Evolutionary conservation across 1,139 yeast species (phyloP), one percentile per base, ranked within the genome.

Genomic region (Arxiozyma slooffiae): DNA sequence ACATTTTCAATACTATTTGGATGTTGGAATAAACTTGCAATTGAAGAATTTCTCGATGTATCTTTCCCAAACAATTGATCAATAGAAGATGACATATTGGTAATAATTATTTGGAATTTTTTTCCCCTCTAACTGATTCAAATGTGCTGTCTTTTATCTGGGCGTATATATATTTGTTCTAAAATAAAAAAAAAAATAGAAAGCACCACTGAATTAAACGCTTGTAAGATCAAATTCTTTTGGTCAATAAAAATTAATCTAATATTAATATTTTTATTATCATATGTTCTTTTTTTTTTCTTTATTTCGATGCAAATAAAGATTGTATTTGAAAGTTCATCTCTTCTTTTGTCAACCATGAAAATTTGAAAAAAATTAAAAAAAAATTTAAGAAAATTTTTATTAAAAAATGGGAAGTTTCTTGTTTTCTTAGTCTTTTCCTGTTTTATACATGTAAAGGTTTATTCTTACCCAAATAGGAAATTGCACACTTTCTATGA

Each of bases 41-140:
- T 34, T 20, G 21, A 20, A 18, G 38, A 34, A 30, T 42, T 34
- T 30, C 21, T 23, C 14, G 24, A 7, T 8, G 18, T 3, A 20
- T 42, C 34, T 11, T 34, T 42, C 21, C 66, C 68, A 62, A 79
- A 78, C 50, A 79, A 67, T 37, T 63, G 61, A 48, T 66, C 72
- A 46, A 78, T 69, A 50, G 71, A 64, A 49, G 71, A 65, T 63
- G 39, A 36, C 17, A 38, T 46, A 4, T 5, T 17, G 17, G n/a
- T 30, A 2, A 30, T 41, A 22, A 11, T 22, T 20, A 30, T 22
- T 20, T 7, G 23, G 23, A 39, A n/a, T 11, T n/a, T 39, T 39
- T 30, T 5, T 8, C 11, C n/a, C 7, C 14, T 30, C n/a, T 30
- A 11, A 14, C n/a, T 30, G 3, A 26, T 5, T 8, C 3, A 26